Base-by-base conservation (phyloP, 768 basidiomycete species). In the Termitomyces sp. region DNA sequence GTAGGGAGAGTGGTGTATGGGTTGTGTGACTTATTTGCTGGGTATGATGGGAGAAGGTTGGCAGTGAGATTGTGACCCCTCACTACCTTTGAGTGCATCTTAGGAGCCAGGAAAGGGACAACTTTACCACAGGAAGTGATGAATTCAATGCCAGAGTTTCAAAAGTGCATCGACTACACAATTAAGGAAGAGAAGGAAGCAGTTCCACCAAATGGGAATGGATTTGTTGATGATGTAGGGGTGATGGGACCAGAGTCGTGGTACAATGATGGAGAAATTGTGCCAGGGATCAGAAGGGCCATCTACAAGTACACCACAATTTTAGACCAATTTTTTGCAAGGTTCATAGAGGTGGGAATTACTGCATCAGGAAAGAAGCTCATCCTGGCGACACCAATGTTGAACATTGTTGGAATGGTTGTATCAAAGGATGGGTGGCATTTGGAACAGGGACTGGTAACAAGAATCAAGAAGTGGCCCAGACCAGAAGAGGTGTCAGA, bases 361-460 rank as follows among this genome's bases (percentile, higher is more conserved):
- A 76, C 74, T 0, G 66, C 68, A 0, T 74, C 72, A 1, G 74
- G 71, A 7, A 53, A 52, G 24, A 76, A 75, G 45, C 37, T 69
- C 0, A 49, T 67, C 1, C 52, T 70, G 0, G 67, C 65, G 0
- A 62, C 64, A 0, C 64, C 64, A 0, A 13, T 49, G 0, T 56
- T 73, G 0, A 39, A 60, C 1, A 70, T 76, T 14, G 71, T 74
- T 2, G 74, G 75, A 0, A 53, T 69, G 0, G 46, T 65, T 69
- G 69, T 65, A 60, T 62, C 12, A 58, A 73, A 0, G 57, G n/a
- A n/a, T n/a, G n/a, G n/a, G n/a, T n/a, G n/a, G n/a, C n/a, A n/a
- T n/a, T n/a, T n/a, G n/a, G n/a, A 65, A 0, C 64, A 65, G 18
- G 61, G 64, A 0, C 52, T 71, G 0, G 64, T 67, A 0, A 22